Evolutionary conservation across 768 basidiomycete genomes (phyloP).

Genomic region (Pisolithus tinctorius): DNA sequence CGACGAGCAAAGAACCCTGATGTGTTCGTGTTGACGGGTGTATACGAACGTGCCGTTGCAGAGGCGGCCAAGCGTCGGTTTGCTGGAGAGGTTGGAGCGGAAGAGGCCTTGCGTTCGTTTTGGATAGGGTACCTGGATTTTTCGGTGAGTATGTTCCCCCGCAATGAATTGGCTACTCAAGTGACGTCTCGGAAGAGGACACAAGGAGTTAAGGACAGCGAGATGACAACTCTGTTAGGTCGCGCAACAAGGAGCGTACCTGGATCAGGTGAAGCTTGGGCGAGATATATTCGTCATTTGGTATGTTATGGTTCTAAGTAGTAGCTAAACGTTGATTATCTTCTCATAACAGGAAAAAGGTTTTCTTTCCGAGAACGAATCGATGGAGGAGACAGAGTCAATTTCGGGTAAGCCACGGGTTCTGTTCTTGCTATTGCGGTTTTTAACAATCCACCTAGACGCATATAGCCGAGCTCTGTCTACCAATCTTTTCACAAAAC

Average conservation of each 20-base stretch:
- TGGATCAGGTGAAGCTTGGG: slow-evolving; percentile 71
- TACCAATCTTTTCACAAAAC: slow-evolving; percentile 43
- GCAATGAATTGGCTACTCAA: neutral
- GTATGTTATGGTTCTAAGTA: slow-evolving; percentile 31
- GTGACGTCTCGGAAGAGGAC: slow-evolving; percentile 34
- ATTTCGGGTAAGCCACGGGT: slow-evolving; percentile 14
- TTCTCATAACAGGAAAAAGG: slow-evolving; percentile 13
- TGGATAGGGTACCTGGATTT: slow-evolving; percentile 74
- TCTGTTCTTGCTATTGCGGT: slow-evolving; percentile 1
- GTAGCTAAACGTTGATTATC: neutral
- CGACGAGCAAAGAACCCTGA: slow-evolving; percentile 55
- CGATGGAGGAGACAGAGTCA: slow-evolving; percentile 16
- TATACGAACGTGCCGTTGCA: slow-evolving; percentile 72
- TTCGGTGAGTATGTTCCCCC: slow-evolving; percentile 39
- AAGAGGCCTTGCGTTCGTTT: slow-evolving; percentile 53
- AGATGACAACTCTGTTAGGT: slow-evolving; percentile 37
- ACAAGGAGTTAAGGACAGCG: slow-evolving; percentile 35
- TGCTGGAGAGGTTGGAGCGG: slow-evolving; percentile 46
- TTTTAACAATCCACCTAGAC: slow-evolving; percentile 29
- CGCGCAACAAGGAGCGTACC: slow-evolving; percentile 71
- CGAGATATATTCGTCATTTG: slow-evolving; percentile 65
- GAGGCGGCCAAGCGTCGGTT: slow-evolving; percentile 61
- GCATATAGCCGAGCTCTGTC: slow-evolving; percentile 52
- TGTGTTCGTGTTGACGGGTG: slow-evolving; percentile 42
- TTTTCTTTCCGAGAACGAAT: slow-evolving; percentile 10